phyloP scores from a whole-genome alignment of 1,284 basidiomycete genomes.

The Fomitopsis schrenkii region DNA sequence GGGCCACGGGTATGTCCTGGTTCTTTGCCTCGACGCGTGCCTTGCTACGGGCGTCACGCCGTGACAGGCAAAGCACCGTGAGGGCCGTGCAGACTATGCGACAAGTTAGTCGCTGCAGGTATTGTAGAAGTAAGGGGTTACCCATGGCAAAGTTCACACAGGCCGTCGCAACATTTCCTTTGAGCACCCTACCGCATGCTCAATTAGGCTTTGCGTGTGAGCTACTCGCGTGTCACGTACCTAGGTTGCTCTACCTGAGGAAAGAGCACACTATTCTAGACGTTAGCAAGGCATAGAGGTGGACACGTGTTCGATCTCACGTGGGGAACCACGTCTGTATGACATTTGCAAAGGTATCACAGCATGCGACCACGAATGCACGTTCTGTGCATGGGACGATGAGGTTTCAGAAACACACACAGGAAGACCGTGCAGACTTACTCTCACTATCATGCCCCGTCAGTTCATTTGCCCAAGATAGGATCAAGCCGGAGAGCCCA shows the following conservation, averaged over 20 bases:
- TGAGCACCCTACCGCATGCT: slow-evolving; percentile 24
- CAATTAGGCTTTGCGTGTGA: background rate
- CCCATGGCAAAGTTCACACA: slow-evolving; percentile 32
- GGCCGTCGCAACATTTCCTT: slow-evolving; percentile 34
- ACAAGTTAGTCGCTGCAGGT: background rate
- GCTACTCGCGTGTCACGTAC: slow-evolving; percentile 12
- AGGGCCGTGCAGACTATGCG: slow-evolving; percentile 8
- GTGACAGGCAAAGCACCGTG: background rate
- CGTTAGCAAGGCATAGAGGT: background rate
- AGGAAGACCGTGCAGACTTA: slow-evolving; percentile 11
- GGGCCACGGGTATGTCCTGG: too few species aligned
- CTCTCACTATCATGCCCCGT: slow-evolving; percentile 37
- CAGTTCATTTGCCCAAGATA: slow-evolving; percentile 40
- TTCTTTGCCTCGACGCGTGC: background rate
- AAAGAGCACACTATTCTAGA: slow-evolving; percentile 30
- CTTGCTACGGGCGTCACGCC: slow-evolving; percentile 6
- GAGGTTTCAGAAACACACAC: background rate
- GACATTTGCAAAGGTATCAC: slow-evolving; percentile 37
- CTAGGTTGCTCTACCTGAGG: slow-evolving; percentile 38
- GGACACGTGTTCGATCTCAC: slow-evolving; percentile 13
- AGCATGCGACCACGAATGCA: slow-evolving; percentile 35
- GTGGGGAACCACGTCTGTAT: slow-evolving; percentile 34
- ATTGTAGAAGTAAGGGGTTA: slow-evolving; percentile 12
- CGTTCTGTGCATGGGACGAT: slow-evolving; percentile 25
- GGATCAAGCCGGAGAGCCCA: slow-evolving; percentile 34